phyloP scores from a whole-genome alignment of 805 yeast species.

The Sugiyamaella americana region DNA sequence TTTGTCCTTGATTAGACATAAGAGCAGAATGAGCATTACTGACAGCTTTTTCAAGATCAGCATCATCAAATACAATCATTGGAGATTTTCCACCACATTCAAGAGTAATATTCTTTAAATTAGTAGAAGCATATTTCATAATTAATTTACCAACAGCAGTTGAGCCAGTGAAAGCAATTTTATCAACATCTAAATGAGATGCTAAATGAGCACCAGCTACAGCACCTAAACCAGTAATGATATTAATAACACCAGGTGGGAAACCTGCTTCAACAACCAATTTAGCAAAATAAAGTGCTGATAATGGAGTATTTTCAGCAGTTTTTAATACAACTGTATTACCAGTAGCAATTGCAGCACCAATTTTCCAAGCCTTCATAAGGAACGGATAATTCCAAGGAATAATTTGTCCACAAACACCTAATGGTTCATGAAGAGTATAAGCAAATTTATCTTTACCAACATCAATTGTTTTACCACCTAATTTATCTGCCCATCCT shows the following conservation, averaged over 20 bases:
- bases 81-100: conserved; percentile 98
- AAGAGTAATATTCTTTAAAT: conserved; percentile 80
- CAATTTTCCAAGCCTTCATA: conserved; percentile 77
- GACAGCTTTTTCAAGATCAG: conserved; percentile 70
- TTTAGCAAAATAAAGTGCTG: conserved; percentile 55
- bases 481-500: conserved; percentile 71
- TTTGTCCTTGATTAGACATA: conserved; percentile 91
- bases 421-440: conserved; percentile 61
- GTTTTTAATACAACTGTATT: conserved; percentile 67
- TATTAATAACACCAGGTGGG: conserved; percentile 71
- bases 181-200: conserved; percentile 59
- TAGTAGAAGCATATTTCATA: conserved; percentile 64
- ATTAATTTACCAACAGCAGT: conserved; percentile 80
- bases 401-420: conserved; percentile 62
- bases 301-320: conserved; percentile 71
- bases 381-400: conserved; percentile 70
- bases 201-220: conserved; percentile 66
- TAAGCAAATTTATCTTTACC: conserved; percentile 56
- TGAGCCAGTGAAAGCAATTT: conserved; percentile 92
- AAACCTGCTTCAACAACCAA: conserved; percentile 60
- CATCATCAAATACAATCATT: conserved; percentile 79
- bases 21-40: conserved; percentile 71
- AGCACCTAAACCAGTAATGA: conserved; percentile 63
- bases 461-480: conserved; percentile 53
- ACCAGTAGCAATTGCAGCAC: conserved; percentile 79